Evolutionary conservation across 441 rosid species (phyloP), one percentile per base, ranked within the genome.

Genomic region (Bruguiera hainesii): DNA sequence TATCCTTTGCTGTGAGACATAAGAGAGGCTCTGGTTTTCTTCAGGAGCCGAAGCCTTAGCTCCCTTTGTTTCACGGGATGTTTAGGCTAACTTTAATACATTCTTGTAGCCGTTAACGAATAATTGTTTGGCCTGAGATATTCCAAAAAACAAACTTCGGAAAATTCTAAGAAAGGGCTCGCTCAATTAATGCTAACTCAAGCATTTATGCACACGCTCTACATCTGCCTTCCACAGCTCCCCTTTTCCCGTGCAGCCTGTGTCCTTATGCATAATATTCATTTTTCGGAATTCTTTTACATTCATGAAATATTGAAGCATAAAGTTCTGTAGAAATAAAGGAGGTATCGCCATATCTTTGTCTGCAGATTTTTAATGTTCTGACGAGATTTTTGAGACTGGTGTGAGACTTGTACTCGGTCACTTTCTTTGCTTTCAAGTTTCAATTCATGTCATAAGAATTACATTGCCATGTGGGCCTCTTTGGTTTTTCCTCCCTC

Each of bases 31-130:
- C 60, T 59, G 64, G 66, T 39, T 46, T 53, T 20, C 39, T 13
- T 59, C 63, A 69, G 79, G 81, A 68, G 83, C 74, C 64, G 35
- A 57, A 61, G 68, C 15, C 23, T 49, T 19, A 13, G 9, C 25
- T 10, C 52, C 53, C 35, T 42, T 31, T 67, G 73, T 71, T 71
- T 88, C 97, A 88, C 95, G 97, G 67, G 97, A 90, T 76, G 65
- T 80, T 64, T 48, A 72, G 79, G 79, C 67, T 63, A 64, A 78
- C 42, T 74, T 84, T 88, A 83, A 83, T 80, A 70, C 71, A 51
- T 63, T 20, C 1, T 2, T 71, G 5, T 35, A 35, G 39, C 63
- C 68, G 59, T 75, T 68, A 48, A 67, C 39, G 67, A 65, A 67
- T 66, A 66, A 68, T 46, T 29, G 61, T 39, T 64, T 31, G 53